Evolutionary conservation across 306 rosid genomes (phyloP), one percentile per base, ranked within the genome.

Genomic region (Malus fusca): DNA sequence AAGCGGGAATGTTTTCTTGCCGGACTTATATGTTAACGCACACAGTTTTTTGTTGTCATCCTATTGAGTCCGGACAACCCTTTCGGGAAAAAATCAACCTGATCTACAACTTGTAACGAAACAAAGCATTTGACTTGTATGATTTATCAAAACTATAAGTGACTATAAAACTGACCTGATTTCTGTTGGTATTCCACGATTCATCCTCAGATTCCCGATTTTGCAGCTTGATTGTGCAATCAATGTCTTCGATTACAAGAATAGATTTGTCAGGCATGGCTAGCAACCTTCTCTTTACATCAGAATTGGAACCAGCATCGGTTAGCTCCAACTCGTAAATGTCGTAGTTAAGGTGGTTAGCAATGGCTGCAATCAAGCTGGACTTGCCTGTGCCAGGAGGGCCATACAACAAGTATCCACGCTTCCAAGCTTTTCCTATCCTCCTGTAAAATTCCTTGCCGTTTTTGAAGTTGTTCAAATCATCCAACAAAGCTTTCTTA

Each of bases 371-470:
- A 71, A 89, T 75, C 72, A 87, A 72, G 66, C 93, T 89, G 0
- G 90, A 81, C 53, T 87, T 87, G 9, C 93, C 89, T 1, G 93
- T 89, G 1, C 90, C 89, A 11, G 91, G 91, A 61, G 93, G 90
- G 13, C 93, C 90, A 77, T 87, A 83, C 28, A 88, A 64, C 55
- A 88, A 70, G 75, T 86, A 86, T 55, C 93, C 90, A 3, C 92
- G 67, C 79, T 88, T 88, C 90, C 93, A 86, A 12, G 87, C 86
- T 70, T 80, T 88, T 13, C 87, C 90, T 2, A 82, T 73, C 72
- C 83, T 86, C 18, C 56, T 33, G 30, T 88, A 88, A 33, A 75
- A 88, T 8, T 82, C 84, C 31, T 53, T 84, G 22, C 86, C 70
- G 9, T 30, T 76, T 60, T 80, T 56, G 46, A 88, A 88, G 13